phyloP scores from a whole-genome alignment of 495 filamentous ascomycete genomes.

The Podospora australis region DNA sequence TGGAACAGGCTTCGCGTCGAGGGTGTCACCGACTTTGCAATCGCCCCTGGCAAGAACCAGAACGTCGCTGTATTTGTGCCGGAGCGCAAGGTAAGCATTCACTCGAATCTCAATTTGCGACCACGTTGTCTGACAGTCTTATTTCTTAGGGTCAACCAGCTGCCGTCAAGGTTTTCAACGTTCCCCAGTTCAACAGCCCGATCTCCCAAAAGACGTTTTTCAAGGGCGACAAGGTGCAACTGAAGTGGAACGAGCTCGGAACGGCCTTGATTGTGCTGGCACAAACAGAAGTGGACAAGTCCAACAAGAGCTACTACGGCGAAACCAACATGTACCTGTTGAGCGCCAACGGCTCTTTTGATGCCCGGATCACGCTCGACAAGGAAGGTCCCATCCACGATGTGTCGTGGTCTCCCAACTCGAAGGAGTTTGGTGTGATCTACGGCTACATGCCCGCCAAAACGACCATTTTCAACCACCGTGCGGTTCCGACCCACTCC shows the following conservation, averaged over 20 bases:
- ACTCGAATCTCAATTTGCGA: not conserved
- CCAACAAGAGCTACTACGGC: slow-evolving; percentile 97
- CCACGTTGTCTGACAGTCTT: slow-evolving; percentile 5
- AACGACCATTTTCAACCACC: slow-evolving; percentile 90
- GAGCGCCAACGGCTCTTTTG: slow-evolving; percentile 84
- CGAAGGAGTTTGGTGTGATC: slow-evolving; percentile 91
- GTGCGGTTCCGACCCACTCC: slow-evolving; percentile 69
- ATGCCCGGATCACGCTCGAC: slow-evolving; percentile 86
- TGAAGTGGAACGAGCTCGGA: slow-evolving; percentile 93
- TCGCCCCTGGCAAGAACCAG: slow-evolving; percentile 81
- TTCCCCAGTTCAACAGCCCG: slow-evolving; percentile 71
- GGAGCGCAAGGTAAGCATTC: slow-evolving; percentile 73
- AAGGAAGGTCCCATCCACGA: slow-evolving; percentile 98
- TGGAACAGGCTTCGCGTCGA: slow-evolving; percentile 95
- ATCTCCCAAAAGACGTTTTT: slow-evolving; percentile 98
- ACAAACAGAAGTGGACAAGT: slow-evolving; percentile 96
- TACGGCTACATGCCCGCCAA: slow-evolving; percentile 98
- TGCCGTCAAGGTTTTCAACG: slow-evolving; percentile 86
- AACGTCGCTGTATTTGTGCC: slow-evolving; percentile 90
- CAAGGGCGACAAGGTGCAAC: slow-evolving; percentile 96
- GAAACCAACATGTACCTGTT: slow-evolving; percentile 96
- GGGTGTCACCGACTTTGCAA: slow-evolving; percentile 82
- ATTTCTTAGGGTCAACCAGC: slow-evolving; percentile 74
- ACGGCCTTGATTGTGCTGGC: slow-evolving; percentile 90
- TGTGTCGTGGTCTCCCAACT: slow-evolving; percentile 95